These are phyloP conservation scores for Corchorus olitorius DNA, from an alignment of 345 rosid genomes.

Conservation along the genomic window DNA sequence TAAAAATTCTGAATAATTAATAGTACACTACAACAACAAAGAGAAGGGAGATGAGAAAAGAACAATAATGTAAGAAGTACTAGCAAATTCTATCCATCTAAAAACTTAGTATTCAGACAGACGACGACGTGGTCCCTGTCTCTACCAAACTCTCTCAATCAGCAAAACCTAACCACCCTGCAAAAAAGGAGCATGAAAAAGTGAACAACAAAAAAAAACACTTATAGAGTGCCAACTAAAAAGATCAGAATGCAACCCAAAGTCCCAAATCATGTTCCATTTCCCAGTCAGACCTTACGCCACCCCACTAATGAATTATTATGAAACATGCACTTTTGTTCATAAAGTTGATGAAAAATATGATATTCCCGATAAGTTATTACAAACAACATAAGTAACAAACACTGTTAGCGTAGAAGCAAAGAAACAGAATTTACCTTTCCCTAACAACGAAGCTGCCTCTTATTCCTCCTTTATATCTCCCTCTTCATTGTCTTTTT, in stretches of 20 bases:
- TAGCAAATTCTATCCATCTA: neutral
- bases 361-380: neutral
- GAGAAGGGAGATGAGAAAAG: neutral
- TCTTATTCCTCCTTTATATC: constrained; percentile 12
- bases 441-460: constrained; percentile 19
- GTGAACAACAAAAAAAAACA: no score
- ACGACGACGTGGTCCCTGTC: neutral
- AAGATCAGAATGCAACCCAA: constrained; percentile 17
- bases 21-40: neutral
- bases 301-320: neutral
- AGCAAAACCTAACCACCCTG: constrained; percentile 10
- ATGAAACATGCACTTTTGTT: neutral
- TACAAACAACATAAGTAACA: no score
- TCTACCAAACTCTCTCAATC: neutral
- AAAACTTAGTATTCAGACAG: neutral
- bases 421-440: constrained; percentile 27
- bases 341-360: no score
- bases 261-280: constrained; percentile 1
- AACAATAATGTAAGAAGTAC: neutral
- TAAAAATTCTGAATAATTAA: neutral
- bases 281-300: neutral
- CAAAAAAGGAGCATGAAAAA: neutral
- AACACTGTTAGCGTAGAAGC: constrained; percentile 21
- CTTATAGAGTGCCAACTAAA: constrained; percentile 10
- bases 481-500: neutral